Evolutionary conservation across 2,329 filamentous ascomycete genomes (phyloP).

Genomic region (Aureobasidium sp.): DNA sequence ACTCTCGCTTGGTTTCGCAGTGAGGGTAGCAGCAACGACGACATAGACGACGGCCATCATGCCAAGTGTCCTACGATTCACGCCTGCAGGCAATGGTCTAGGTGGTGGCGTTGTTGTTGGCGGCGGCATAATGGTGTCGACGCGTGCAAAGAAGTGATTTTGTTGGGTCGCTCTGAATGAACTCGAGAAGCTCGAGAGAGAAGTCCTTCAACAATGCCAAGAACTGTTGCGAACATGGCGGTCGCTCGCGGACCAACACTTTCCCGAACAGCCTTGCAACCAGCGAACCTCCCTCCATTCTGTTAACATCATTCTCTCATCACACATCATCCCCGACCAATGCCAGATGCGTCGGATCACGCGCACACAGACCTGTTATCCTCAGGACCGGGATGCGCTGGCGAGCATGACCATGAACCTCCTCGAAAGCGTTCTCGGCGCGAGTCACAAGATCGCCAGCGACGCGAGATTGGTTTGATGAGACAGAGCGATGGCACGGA

Average conservation of each 20-base stretch:
- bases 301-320: neutral
- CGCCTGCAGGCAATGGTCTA: too few species aligned
- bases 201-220: too few species aligned
- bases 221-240: neutral
- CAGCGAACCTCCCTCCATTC: neutral
- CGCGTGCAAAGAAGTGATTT: neutral
- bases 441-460: slow-evolving; percentile 16
- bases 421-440: neutral
- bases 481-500: slow-evolving; percentile 41
- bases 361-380: neutral
- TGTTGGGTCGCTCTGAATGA: neutral
- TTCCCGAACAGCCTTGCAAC: neutral
- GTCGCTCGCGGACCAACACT: neutral
- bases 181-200: neutral
- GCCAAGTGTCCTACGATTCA: too few species aligned
- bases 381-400: neutral
- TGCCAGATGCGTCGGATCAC: neutral
- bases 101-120: too few species aligned
- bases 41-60: too few species aligned
- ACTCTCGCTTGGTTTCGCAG: too few species aligned
- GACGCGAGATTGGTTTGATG: slow-evolving; percentile 45
- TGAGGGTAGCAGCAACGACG: too few species aligned
- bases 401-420: neutral
- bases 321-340: neutral
- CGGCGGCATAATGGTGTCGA: too few species aligned